A percentile compares a stretch with the other conserved stretches of the same genome.
phyloP scores from a whole-genome alignment of 176 grass and related monocot genomes.

The Oryza coarctata region DNA sequence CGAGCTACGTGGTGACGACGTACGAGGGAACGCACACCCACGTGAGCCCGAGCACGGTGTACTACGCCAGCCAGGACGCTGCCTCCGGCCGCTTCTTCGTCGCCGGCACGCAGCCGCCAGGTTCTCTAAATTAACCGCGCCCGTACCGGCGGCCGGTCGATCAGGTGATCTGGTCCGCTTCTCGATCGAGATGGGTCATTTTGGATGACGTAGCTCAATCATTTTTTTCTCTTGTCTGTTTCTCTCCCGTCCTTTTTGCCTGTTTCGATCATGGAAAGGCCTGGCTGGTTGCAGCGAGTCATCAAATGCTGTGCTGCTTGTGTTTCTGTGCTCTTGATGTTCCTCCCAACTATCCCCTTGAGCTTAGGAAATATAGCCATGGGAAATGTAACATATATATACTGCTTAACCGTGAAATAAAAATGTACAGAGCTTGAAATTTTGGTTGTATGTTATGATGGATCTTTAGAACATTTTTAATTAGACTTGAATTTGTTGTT shows the following conservation, averaged over 20 bases:
- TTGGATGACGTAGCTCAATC: not conserved
- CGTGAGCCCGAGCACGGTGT: conserved; percentile 76
- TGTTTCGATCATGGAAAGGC: conserved; percentile 1
- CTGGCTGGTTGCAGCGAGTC: not conserved
- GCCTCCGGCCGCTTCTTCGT: conserved; percentile 82
- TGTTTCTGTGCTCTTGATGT: not conserved
- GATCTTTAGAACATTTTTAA: not conserved
- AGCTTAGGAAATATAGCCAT: not conserved
- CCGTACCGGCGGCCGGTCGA: not conserved
- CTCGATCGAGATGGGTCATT: conserved; percentile 11
- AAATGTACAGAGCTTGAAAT: conserved; percentile 31
- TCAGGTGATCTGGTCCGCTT: conserved; percentile 18
- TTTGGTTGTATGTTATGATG: not conserved
- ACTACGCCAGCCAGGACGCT: conserved; percentile 89
- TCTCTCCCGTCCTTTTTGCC: conserved; percentile 5
- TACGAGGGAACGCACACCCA: conserved; percentile 94
- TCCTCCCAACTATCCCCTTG: not conserved
- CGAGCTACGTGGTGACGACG: conserved; percentile 86
- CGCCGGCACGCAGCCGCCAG: conserved; percentile 64
- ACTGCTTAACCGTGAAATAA: conserved; percentile 40
- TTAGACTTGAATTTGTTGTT: not conserved
- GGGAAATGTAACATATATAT: conserved; percentile 32
- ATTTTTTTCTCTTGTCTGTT: not conserved
- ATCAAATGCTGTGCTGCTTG: not conserved
- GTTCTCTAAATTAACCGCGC: conserved; percentile 20